These are phyloP conservation scores for Stereum hirsutum DNA, from an alignment of 1,284 basidiomycete species.

Conservation along the genomic window DNA sequence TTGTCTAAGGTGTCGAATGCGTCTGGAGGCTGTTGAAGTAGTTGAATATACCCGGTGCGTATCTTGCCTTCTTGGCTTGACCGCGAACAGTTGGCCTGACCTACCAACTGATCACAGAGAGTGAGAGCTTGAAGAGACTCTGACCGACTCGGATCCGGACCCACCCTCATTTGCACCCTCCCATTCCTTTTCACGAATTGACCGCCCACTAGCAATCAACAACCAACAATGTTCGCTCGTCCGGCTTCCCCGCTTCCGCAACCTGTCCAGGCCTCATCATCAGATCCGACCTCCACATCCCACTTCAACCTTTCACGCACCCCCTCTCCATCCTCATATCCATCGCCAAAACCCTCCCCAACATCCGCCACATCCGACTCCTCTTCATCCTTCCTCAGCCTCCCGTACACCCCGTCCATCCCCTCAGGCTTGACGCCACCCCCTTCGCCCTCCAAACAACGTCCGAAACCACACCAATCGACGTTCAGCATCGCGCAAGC, in stretches of 20 bases:
- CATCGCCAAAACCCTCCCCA: background rate
- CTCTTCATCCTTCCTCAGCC: conserved; percentile 6
- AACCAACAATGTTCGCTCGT: conserved; percentile 36
- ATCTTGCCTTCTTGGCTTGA: too few species aligned
- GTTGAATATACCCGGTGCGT: too few species aligned
- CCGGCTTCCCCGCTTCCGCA: conserved; percentile 34
- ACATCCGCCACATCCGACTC: conserved; percentile 6
- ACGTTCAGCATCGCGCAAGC: conserved; percentile 1
- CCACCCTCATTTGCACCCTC: background rate
- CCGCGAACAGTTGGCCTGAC: too few species aligned
- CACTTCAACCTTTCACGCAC: background rate
- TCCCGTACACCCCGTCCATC: conserved; percentile 6
- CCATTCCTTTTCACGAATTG: conserved; percentile 2
- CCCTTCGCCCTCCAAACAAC: background rate
- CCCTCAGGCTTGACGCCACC: too few species aligned
- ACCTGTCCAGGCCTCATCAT: conserved; percentile 5
- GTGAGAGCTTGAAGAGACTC: too few species aligned
- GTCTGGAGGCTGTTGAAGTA: too few species aligned
- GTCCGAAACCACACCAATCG: background rate
- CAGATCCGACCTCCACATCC: background rate
- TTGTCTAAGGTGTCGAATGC: too few species aligned
- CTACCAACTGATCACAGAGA: too few species aligned
- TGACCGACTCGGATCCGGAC: too few species aligned
- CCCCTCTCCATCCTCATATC: conserved; percentile 2
- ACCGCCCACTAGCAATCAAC: background rate